Base-by-base conservation (phyloP, 2,329 filamentous ascomycete genomes). In the Penicillium sp. region DNA sequence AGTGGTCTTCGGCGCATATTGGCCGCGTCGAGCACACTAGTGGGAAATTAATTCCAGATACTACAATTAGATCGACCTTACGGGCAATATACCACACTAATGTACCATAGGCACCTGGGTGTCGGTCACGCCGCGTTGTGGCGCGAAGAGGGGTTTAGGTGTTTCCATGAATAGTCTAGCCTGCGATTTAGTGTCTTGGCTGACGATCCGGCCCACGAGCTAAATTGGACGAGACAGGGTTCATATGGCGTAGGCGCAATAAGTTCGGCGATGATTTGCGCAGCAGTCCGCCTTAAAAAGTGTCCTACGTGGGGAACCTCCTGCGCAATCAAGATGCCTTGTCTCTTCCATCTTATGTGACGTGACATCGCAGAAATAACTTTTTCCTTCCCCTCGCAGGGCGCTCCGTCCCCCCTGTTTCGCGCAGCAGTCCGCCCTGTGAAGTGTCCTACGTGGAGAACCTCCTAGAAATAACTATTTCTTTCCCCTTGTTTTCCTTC, bases 131-230 rank as follows among this genome's bases (percentile, higher is more conserved):
- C 40, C 19, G 19, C 2, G 40, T 2, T 41, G 10, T 41, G 10
- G 38, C 38, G 19, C 19, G 6, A 1, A 21, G 40, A 41, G 40
- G 3, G n/a, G 33, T 47, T 19, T 27, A 21, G 38, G 12, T 23
- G n/a, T 47, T 47, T 19, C 45, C n/a, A 31, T 31, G 3, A 47
- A 31, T 33, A 33, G 45, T 6, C 27, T 47, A 47, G 27, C 27
- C n/a, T 47, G 9, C 7, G 8, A 12, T 47, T 33, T 47, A 47
- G 45, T 3, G 45, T 47, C 45, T 47, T 47, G 27, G 27, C 27
- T 3, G n/a, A 47, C n/a, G 45, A 47, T 47, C 45, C 45, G 45
- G 45, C 45, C 45, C 27, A 47, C 45, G 45, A 47, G 45, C 45
- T 47, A 47, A 47, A 13, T 29, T 47, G 10, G 27, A 47, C 45